A percentile compares a stretch with the other conserved stretches of the same genome.
phyloP scores from a whole-genome alignment of 768 basidiomycete species.

The Pholiota microspora region DNA sequence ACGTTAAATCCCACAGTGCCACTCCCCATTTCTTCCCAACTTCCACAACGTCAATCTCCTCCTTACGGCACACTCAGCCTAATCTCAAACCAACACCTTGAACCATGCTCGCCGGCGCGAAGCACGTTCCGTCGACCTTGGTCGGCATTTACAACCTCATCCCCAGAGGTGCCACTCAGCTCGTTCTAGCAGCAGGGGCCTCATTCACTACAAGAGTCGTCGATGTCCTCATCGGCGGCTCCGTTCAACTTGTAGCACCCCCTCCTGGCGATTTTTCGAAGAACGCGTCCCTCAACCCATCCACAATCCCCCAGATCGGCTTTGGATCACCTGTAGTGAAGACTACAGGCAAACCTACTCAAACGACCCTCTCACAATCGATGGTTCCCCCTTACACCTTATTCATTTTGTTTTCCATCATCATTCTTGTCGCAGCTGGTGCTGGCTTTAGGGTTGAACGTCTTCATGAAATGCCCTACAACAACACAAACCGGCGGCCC shows the following conservation, averaged over 20 bases:
- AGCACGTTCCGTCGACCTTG: not conserved
- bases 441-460: not conserved
- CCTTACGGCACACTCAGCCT: not conserved
- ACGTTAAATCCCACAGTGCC: not conserved
- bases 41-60: not conserved
- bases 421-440: not conserved
- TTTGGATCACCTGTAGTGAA: not conserved
- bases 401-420: not conserved
- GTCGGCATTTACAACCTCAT: not conserved
- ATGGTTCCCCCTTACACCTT: not conserved
- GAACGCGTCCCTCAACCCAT: too few species aligned
- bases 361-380: not conserved
- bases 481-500: not conserved
- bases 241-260: not conserved
- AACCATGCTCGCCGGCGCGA: not conserved
- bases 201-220: not conserved
- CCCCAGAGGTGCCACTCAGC: not conserved
- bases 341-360: not conserved
- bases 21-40: not conserved
- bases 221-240: not conserved
- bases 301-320: not conserved
- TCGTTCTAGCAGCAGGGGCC: not conserved
- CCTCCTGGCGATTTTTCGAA: not conserved
- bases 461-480: not conserved
- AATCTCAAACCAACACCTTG: not conserved